Conservation (phyloP, 495 filamentous ascomycete genomes). For the Penicillium verhagenii region DNA sequence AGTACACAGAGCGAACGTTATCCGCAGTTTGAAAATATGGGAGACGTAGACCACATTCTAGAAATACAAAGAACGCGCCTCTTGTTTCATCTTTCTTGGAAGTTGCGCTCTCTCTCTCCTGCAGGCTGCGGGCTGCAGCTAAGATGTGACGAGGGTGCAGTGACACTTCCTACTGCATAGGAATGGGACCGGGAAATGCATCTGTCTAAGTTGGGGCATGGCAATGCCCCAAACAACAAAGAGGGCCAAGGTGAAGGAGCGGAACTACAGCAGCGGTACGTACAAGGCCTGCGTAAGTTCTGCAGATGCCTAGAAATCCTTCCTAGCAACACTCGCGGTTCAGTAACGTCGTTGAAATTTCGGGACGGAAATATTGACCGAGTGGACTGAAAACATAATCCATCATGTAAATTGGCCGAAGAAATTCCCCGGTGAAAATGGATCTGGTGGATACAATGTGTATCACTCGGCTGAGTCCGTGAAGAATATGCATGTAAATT, state of each 20-base stretch:
- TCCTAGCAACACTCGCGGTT: no score
- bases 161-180: slow-evolving; percentile 11
- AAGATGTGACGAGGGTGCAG: slow-evolving; percentile 10
- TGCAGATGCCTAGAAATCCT: neutral
- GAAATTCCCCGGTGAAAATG: neutral
- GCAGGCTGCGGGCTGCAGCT: no score
- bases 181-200: slow-evolving; percentile 3
- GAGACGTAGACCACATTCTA: no score
- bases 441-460: neutral
- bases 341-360: no score
- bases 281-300: neutral
- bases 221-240: neutral
- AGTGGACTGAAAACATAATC: neutral
- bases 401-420: neutral
- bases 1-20: no score
- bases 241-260: neutral
- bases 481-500: neutral
- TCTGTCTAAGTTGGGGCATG: neutral
- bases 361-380: no score
- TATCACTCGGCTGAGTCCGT: neutral
- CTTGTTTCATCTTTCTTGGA: neutral
- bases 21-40: no score
- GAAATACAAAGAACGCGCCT: neutral
- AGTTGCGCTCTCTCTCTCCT: neutral
- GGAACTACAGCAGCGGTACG: neutral